phyloP scores from a whole-genome alignment of 176 grass and related monocot genomes.

The Eragrostis curvula region DNA sequence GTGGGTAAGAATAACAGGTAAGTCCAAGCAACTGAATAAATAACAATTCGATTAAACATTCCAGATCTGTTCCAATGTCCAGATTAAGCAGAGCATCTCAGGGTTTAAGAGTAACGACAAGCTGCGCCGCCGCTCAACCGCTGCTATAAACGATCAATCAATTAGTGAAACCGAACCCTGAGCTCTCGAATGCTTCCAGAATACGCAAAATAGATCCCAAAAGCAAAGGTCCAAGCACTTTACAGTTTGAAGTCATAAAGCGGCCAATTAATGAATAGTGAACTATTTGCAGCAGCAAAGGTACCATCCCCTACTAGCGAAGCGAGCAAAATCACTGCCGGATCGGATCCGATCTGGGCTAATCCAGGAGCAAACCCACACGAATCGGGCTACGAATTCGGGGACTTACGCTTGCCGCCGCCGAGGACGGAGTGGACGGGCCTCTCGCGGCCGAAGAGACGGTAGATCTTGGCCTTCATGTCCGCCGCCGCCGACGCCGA shows the following conservation, averaged over 20 bases:
- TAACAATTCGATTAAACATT: not conserved
- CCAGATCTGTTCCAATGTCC: slow-evolving; percentile 20
- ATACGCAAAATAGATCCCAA: not conserved
- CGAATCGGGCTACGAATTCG: too few relatives aligned
- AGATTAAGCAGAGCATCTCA: slow-evolving; percentile 21
- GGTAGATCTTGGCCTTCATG: slow-evolving; percentile 71
- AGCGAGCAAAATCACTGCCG: not conserved
- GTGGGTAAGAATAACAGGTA: slow-evolving; percentile 10
- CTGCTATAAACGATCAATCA: not conserved
- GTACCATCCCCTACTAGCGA: not conserved
- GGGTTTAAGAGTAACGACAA: slow-evolving; percentile 34
- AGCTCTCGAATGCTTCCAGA: not conserved
- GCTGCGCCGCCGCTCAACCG: not conserved
- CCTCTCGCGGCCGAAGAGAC: slow-evolving; percentile 66
- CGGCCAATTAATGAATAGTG: not conserved
- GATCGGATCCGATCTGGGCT: slow-evolving; percentile 42
- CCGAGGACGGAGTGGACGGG: slow-evolving; percentile 70
- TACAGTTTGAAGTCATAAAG: not conserved
- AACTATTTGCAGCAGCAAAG: not conserved
- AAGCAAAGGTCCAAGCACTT: not conserved
- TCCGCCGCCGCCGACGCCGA: slow-evolving; percentile 33
- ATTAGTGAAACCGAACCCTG: not conserved
- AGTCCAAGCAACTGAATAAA: slow-evolving; percentile 18
- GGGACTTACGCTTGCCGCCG: slow-evolving; percentile 56
- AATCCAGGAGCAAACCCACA: not conserved